These are phyloP conservation scores for Citrus inodora DNA, from an alignment of 345 rosid species.

Conservation along the genomic window DNA sequence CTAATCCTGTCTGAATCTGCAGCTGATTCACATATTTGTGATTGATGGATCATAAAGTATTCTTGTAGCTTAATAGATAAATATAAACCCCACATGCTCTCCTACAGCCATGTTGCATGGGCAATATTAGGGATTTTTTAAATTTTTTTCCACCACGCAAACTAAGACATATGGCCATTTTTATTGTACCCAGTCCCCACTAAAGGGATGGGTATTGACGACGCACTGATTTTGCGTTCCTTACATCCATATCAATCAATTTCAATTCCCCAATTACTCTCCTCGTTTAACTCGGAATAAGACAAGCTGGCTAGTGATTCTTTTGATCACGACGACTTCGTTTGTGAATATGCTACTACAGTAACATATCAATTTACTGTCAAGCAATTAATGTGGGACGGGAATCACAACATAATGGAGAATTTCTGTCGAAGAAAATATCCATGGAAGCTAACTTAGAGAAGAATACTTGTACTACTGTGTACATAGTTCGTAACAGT, in stretches of 20 bases:
- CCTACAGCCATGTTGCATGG: conserved; percentile 9
- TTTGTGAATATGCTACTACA: too few relatives aligned
- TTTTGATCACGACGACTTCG: too few relatives aligned
- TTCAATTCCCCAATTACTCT: too few relatives aligned
- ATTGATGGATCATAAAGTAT: not conserved
- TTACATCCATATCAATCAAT: not conserved
- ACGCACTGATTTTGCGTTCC: not conserved
- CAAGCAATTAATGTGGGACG: too few relatives aligned
- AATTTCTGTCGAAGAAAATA: too few relatives aligned
- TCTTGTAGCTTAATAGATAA: not conserved
- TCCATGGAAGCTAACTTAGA: too few relatives aligned
- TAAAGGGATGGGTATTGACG: conserved; percentile 9
- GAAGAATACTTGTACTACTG: too few relatives aligned
- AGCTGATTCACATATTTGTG: not conserved
- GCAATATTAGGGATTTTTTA: not conserved
- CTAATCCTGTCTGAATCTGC: not conserved
- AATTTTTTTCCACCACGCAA: conserved; percentile 15
- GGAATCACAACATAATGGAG: too few relatives aligned
- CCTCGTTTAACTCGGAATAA: not conserved
- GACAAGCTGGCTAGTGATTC: too few relatives aligned
- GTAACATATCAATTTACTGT: too few relatives aligned
- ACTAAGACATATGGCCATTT: not conserved
- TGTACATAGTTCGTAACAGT: too few relatives aligned
- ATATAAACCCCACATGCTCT: conserved; percentile 13
- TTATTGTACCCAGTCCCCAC: not conserved